Evolutionary conservation across 2,329 filamentous ascomycete genomes (phyloP).

Genomic region (Fusarium concolor): DNA sequence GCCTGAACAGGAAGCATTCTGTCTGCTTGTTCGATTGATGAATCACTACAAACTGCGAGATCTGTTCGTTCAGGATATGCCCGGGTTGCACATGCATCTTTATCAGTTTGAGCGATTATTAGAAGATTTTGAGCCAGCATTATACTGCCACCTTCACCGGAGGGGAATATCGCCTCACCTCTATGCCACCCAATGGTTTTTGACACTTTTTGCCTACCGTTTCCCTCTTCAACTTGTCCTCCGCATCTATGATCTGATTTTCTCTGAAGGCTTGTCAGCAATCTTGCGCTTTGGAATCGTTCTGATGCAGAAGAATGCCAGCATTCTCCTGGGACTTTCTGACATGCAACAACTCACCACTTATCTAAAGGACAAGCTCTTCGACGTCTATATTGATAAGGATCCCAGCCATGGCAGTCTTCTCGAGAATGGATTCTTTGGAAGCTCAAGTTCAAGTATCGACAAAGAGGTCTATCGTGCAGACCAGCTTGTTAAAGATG

Average conservation of each 20-base stretch:
- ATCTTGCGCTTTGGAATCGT: conserved; percentile 95
- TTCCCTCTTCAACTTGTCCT: conserved; percentile 97
- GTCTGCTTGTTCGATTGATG: conserved; percentile 92
- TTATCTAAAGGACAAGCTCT: conserved; percentile 92
- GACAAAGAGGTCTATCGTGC: conserved; percentile 98
- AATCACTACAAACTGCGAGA: conserved; percentile 94
- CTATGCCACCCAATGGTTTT: conserved; percentile 98
- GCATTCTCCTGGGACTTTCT: conserved; percentile 81
- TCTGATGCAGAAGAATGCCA: conserved; percentile 93
- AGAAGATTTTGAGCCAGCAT: conserved; percentile 91
- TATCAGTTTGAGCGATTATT: conserved; percentile 95
- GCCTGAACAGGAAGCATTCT: conserved; percentile 97
- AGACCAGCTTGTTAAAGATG: conserved; percentile 92
- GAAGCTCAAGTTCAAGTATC: conserved; percentile 85
- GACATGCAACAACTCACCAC: conserved; percentile 91
- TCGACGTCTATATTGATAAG: conserved; percentile 97
- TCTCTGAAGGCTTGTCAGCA: conserved; percentile 92
- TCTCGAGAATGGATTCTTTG: conserved; percentile 96
- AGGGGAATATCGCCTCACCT: conserved; percentile 89
- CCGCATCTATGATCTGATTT: conserved; percentile 93
- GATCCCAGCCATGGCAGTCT: conserved; percentile 92
- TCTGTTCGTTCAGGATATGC: conserved; percentile 96
- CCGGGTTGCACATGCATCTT: conserved; percentile 89
- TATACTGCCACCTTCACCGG: conserved; percentile 93
- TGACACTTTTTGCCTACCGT: conserved; percentile 97